Conservation (phyloP, 2,329 filamentous ascomycete genomes). For the Periconia digitata region DNA sequence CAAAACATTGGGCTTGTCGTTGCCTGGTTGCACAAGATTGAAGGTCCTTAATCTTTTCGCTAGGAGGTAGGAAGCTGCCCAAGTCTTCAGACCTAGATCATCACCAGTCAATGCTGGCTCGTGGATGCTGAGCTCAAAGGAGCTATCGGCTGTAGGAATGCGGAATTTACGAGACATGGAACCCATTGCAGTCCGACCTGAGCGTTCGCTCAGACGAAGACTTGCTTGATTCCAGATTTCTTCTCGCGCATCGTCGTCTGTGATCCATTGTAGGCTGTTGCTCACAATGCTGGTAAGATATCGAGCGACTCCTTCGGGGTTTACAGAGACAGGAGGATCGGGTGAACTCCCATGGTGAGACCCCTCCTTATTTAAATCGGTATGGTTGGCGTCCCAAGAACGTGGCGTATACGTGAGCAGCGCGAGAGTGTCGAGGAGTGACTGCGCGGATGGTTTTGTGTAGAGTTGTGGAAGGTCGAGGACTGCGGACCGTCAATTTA, state of each 20-base stretch:
- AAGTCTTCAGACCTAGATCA: slow-evolving; percentile 89
- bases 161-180: slow-evolving; percentile 63
- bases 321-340: slow-evolving; percentile 40
- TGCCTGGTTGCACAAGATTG: slow-evolving; percentile 8
- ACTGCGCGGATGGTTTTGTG: slow-evolving; percentile 67
- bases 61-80: slow-evolving; percentile 87
- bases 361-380: slow-evolving; percentile 29
- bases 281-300: slow-evolving; percentile 72
- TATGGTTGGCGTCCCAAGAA: slow-evolving; percentile 56
- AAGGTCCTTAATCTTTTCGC: slow-evolving; percentile 65
- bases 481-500: slow-evolving; percentile 47
- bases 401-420: slow-evolving; percentile 67
- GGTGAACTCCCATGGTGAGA: slow-evolving; percentile 29
- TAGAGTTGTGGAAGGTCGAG: slow-evolving; percentile 82
- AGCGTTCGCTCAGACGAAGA: slow-evolving; percentile 78
- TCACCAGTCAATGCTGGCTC: slow-evolving; percentile 89
- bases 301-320: slow-evolving; percentile 55
- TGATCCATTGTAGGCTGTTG: slow-evolving; percentile 68
- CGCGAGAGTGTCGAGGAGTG: slow-evolving; percentile 67
- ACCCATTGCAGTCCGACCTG: slow-evolving; percentile 72
- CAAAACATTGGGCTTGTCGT: slow-evolving; percentile 50
- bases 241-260: slow-evolving; percentile 66
- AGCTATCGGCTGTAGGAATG: slow-evolving; percentile 51
- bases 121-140: slow-evolving; percentile 66
- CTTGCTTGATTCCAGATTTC: slow-evolving; percentile 77